phyloP scores from a whole-genome alignment of 78 protist genomes.

The Dictyostelium intermedium region DNA sequence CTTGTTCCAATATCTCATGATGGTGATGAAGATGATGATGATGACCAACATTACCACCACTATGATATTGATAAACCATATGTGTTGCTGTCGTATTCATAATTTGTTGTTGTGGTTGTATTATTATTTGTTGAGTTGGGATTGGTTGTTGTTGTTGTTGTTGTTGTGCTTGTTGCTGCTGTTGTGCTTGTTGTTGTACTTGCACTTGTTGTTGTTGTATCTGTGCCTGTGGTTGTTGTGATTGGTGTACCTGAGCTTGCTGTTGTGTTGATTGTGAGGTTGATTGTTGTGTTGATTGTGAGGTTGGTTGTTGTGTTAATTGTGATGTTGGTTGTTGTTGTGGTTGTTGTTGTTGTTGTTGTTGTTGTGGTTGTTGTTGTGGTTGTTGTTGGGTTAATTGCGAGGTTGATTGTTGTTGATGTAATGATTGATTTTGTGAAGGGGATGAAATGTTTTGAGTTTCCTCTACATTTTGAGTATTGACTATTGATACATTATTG shows the following conservation, averaged over 20 bases:
- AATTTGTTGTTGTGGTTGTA: background rate
- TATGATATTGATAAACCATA: background rate
- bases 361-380: background rate
- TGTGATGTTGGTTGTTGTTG: background rate
- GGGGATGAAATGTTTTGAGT: background rate
- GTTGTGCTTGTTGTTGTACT: background rate
- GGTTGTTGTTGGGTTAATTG: background rate
- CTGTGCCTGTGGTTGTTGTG: background rate
- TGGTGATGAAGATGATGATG: background rate
- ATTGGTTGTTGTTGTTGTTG: no score
- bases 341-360: background rate
- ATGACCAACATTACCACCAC: background rate
- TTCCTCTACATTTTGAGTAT: background rate
- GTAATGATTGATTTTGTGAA: background rate
- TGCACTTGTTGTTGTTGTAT: background rate
- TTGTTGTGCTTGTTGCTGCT: background rate
- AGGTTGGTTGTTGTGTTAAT: background rate
- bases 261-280: no score
- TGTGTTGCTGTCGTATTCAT: background rate
- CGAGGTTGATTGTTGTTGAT: background rate
- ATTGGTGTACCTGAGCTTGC: background rate
- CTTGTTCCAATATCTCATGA: background rate
- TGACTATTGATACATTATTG: background rate
- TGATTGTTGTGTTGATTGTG: background rate
- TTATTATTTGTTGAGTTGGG: background rate